phyloP scores from a whole-genome alignment of 345 rosid species.

The Eucalyptus coolabah region DNA sequence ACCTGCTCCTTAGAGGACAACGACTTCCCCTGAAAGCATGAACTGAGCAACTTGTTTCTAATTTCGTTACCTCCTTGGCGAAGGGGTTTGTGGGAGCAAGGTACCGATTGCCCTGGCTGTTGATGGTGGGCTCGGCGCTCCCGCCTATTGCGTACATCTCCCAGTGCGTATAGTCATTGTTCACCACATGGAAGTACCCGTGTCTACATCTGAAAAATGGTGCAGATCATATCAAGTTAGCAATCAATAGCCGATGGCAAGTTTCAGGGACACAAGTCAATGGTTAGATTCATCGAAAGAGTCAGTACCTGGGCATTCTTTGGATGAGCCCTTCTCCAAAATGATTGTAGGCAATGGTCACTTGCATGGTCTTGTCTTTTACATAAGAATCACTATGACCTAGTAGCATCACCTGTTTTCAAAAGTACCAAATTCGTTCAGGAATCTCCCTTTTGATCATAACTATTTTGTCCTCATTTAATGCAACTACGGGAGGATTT shows the following conservation, averaged over 20 bases:
- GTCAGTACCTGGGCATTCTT: conserved; percentile 84
- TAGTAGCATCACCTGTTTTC: conserved; percentile 69
- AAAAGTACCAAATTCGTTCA: not conserved
- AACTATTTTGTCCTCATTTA: not conserved
- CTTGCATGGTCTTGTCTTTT: conserved; percentile 92
- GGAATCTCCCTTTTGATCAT: not conserved
- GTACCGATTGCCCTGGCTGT: conserved; percentile 93
- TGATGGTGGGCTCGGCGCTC: conserved; percentile 93
- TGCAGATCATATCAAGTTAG: not conserved
- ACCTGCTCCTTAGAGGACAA: not conserved
- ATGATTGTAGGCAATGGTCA: conserved; percentile 94
- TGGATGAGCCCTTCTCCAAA: conserved; percentile 97
- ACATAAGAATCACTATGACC: conserved; percentile 92
- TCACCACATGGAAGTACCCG: conserved; percentile 96
- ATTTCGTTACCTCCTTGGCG: conserved; percentile 29
- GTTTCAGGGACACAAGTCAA: not conserved
- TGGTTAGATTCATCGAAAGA: not conserved
- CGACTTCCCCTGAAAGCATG: not conserved
- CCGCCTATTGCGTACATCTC: conserved; percentile 99
- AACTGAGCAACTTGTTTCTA: not conserved
- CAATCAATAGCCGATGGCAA: not conserved
- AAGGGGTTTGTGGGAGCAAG: conserved; percentile 78
- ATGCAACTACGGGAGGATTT: not conserved
- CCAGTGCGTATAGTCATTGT: conserved; percentile 99
- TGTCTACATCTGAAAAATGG: conserved; percentile 65